Evolutionary conservation across 306 rosid genomes (phyloP).

Genomic region (Cucurbita argyrosperma): DNA sequence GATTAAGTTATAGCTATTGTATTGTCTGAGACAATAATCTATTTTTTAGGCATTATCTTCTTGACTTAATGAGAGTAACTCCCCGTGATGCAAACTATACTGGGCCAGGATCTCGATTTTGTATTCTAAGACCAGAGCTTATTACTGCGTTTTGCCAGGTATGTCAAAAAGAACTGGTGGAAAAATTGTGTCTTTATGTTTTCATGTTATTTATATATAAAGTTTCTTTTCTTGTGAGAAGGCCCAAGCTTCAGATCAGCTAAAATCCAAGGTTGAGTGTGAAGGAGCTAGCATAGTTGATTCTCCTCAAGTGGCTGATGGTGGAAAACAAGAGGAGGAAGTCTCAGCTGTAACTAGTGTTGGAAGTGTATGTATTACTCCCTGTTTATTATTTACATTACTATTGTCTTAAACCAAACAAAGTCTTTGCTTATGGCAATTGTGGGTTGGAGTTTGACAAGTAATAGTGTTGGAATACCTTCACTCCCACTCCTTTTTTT

Average conservation of each 20-base stretch:
- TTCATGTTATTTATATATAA: conserved; percentile 10
- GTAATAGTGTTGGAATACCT: neutral
- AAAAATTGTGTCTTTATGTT: neutral
- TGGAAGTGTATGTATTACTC: conserved; percentile 1
- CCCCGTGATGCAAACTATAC: conserved; percentile 92
- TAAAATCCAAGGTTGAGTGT: conserved; percentile 32
- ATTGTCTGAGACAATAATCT: neutral
- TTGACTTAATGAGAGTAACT: conserved; percentile 93
- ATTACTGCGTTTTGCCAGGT: conserved; percentile 84
- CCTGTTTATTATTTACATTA: neutral
- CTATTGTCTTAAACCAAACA: neutral
- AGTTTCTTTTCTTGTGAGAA: conserved; percentile 17
- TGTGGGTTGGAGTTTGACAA: neutral
- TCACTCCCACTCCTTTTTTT: neutral
- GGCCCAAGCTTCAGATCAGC: conserved; percentile 47
- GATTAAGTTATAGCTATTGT: neutral
- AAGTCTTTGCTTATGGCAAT: neutral
- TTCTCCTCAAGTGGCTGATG: conserved; percentile 24
- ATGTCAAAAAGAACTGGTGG: neutral
- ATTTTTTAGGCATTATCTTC: conserved; percentile 71
- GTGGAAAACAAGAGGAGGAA: conserved; percentile 9
- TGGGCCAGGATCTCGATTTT: conserved; percentile 79
- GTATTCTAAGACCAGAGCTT: conserved; percentile 80
- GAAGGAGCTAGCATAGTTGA: conserved; percentile 26
- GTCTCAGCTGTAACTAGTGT: conserved; percentile 6